phyloP scores from a whole-genome alignment of 1,284 basidiomycete species.

The Trichosporon sp. region DNA sequence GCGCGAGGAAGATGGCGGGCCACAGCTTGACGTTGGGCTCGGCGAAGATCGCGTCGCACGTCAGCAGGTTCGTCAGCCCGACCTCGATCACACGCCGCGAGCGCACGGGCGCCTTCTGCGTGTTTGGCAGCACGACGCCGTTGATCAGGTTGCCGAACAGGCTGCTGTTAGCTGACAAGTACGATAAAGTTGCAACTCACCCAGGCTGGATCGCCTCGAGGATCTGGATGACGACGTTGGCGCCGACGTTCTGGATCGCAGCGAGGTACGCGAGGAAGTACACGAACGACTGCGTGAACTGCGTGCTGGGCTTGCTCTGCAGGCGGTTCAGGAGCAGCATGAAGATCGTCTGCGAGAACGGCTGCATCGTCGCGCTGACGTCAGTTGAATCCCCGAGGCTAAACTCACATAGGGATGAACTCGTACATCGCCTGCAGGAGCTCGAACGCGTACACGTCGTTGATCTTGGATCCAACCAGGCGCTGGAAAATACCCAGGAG shows the following conservation, averaged over 20 bases:
- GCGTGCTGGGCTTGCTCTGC: constrained; percentile 84
- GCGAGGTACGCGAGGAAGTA: constrained; percentile 71
- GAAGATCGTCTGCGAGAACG: constrained; percentile 72
- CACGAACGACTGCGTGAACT: constrained; percentile 77
- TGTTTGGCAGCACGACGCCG: constrained; percentile 72
- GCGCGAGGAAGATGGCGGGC: constrained; percentile 64
- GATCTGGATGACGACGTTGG: constrained; percentile 70
- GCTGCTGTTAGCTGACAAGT: constrained; percentile 48
- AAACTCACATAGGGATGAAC: constrained; percentile 66
- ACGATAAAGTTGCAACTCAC: constrained; percentile 53
- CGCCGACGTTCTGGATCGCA: constrained; percentile 69
- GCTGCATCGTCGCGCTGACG: constrained; percentile 61
- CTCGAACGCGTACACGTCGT: constrained; percentile 89
- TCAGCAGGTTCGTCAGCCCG: constrained; percentile 76
- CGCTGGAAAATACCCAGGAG: constrained; percentile 90
- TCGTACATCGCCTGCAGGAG: constrained; percentile 73
- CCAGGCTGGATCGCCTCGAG: constrained; percentile 81
- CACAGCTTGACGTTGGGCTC: constrained; percentile 63
- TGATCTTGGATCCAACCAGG: constrained; percentile 78
- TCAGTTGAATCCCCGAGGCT: neutral
- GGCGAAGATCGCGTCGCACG: constrained; percentile 64
- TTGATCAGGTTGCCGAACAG: constrained; percentile 78
- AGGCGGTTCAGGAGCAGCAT: constrained; percentile 77
- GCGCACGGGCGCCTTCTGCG: constrained; percentile 70
- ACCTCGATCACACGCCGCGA: constrained; percentile 79